Evolutionary conservation across 2,329 filamentous ascomycete genomes (phyloP), one percentile per base, ranked within the genome.

Genomic region (Nemania bipapillata): DNA sequence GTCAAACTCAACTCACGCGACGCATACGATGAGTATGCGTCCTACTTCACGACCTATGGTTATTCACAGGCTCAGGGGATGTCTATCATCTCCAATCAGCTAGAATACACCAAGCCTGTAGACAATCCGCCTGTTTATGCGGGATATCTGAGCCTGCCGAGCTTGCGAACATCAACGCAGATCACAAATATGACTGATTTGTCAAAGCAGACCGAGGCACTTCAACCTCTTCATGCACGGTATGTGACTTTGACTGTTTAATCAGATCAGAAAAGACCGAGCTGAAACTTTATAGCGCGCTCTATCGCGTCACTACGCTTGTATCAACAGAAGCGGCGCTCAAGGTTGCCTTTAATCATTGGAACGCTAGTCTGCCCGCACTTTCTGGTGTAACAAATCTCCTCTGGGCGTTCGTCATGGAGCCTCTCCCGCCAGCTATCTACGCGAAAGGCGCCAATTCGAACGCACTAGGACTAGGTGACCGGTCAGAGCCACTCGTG

Each of bases 401-500:
- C 11, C 5, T 49, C 26, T 73, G 70, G 70, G 65, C 58, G 1
- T 6, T 73, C 3, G 53, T 35, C 20, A 15, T 72, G 4, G 71
- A 74, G 40, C 68, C 73, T 1, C 28, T 74, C 26, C 70, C 71
- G 45, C 71, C 71, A 20, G 49, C 52, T 17, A 62, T 73, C 26
- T 74, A 73, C 50, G 30, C 54, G 30, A 68, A 57, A 11, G 57
- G 52, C 6, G 47, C 45, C 24, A 56, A 54, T 8, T 22, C 20
- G 12, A 72, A 71, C 50, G 66, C 68, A 4, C 55, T 73, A 11
- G 72, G 72, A 3, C 59, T 73, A 15, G 11, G 9, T 15, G 37
- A 15, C 11, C 11, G 11, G 37, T 3, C 20, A 9, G 28, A 57
- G 26, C n/a, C 49, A 17, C 12, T 53, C 12, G 26, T 53, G 2